Evolutionary conservation across 495 filamentous ascomycete genomes (phyloP).

Genomic region (Parathielavia hyrcaniae): DNA sequence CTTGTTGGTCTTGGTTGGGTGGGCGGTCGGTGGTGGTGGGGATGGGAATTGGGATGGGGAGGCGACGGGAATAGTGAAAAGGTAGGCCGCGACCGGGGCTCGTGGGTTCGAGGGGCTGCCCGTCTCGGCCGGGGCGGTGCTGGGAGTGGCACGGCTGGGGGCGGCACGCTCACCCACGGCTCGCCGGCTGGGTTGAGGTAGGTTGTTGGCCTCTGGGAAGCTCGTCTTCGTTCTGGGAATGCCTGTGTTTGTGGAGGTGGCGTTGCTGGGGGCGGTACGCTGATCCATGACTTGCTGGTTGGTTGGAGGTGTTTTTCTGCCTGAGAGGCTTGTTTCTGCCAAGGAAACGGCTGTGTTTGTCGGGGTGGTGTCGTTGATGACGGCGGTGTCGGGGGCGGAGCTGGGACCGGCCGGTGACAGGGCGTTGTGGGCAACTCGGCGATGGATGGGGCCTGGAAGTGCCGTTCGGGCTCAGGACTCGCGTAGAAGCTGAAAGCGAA

Average conservation of each 20-base stretch:
- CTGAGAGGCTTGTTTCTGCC: neutral
- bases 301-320: constrained; percentile 13
- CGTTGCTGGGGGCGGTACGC: constrained; percentile 11
- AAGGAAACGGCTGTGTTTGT: neutral
- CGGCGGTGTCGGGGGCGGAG: neutral
- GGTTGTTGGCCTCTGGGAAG: neutral
- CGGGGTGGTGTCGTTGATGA: neutral
- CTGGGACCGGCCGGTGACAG: neutral
- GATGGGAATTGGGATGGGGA: neutral
- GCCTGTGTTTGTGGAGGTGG: neutral
- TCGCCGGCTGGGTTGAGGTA: constrained; percentile 23
- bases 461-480: neutral
- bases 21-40: neutral
- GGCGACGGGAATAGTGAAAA: constrained; percentile 10
- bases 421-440: constrained; percentile 15
- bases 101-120: neutral
- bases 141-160: constrained; percentile 11
- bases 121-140: constrained; percentile 1
- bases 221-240: too few relatives aligned
- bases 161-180: constrained; percentile 19
- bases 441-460: neutral
- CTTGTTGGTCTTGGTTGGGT: neutral
- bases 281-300: constrained; percentile 19
- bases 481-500: constrained; percentile 16
- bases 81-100: neutral